Conservation (phyloP, 148 eudicot genomes). For the Mesembryanthemum crystallinum region DNA sequence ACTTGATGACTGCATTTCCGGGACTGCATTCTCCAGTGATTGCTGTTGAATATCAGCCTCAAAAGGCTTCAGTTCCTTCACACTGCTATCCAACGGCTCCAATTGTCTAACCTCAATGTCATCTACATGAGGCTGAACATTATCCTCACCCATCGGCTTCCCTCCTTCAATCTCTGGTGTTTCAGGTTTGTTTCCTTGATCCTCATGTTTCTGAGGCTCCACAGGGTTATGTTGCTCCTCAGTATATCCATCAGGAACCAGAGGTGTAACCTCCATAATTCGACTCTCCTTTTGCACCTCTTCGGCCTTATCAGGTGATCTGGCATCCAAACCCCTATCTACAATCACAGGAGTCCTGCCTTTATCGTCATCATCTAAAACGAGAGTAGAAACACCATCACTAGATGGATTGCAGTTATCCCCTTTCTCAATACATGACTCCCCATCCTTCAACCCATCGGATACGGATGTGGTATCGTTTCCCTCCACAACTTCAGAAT, state of each 20-base stretch:
- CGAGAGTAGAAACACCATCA: constrained; percentile 9
- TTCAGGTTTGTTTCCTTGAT: not conserved
- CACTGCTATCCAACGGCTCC: constrained; percentile 1
- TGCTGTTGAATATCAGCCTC: constrained; percentile 10
- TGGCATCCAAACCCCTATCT: constrained; percentile 16
- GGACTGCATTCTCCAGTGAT: not conserved
- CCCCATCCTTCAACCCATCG: constrained; percentile 13
- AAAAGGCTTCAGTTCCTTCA: not conserved
- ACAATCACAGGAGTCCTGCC: not conserved
- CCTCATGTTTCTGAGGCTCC: constrained; percentile 13
- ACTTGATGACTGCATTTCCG: constrained; percentile 13
- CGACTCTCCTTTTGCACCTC: constrained; percentile 13
- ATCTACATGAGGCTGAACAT: constrained; percentile 9
- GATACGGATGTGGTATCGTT: not conserved
- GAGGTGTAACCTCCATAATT: not conserved
- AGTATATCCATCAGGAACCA: constrained; percentile 11
- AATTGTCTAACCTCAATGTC: constrained; percentile 6
- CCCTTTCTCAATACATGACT: constrained; percentile 21
- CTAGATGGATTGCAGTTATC: constrained; percentile 1
- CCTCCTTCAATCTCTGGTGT: constrained; percentile 1
- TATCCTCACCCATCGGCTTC: constrained; percentile 15
- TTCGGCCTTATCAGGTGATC: constrained; percentile 5
- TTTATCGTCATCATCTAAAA: constrained; percentile 30
- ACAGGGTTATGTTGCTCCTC: constrained; percentile 6
- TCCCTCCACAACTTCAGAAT: constrained; percentile 10